Evolutionary conservation across 306 rosid genomes (phyloP).

Genomic region (Sphenostylis stenocarpa): DNA sequence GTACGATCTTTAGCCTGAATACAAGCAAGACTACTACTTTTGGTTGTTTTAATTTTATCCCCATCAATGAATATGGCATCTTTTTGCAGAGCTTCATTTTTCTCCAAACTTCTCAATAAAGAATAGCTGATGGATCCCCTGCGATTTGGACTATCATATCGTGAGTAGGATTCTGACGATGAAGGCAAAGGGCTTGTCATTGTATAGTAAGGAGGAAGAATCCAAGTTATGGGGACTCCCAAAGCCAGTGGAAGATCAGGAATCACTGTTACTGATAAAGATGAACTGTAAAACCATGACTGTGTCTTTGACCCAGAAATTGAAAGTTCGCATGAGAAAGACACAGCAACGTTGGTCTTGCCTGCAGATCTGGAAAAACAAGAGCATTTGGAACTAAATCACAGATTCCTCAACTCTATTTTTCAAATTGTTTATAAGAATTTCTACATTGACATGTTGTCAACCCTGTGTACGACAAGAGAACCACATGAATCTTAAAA

Average conservation of each 20-base stretch:
- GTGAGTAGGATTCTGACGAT: conserved; percentile 59
- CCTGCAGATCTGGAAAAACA: conserved; percentile 73
- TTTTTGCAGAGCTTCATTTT: conserved; percentile 58
- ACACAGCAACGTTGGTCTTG: conserved; percentile 65
- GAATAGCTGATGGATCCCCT: conserved; percentile 72
- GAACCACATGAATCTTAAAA: conserved; percentile 3
- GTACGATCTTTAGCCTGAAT: conserved; percentile 87
- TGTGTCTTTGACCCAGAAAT: conserved; percentile 47
- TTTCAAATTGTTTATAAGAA: conserved; percentile 7
- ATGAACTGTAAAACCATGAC: conserved; percentile 64
- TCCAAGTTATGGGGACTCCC: conserved; percentile 90
- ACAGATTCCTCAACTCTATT: neutral
- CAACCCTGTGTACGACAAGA: neutral
- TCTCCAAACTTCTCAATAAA: conserved; percentile 54
- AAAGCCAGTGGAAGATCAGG: conserved; percentile 87
- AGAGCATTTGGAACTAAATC: neutral
- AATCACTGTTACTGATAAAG: conserved; percentile 67
- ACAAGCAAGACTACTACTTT: conserved; percentile 72
- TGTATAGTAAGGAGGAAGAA: conserved; percentile 91
- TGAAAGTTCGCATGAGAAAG: conserved; percentile 73
- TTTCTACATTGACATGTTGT: neutral
- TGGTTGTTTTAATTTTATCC: conserved; percentile 76
- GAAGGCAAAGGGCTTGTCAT: conserved; percentile 65
- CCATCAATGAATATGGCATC: conserved; percentile 69
- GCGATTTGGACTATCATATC: conserved; percentile 51